Conservation (phyloP, 208 protist genomes). For the Entamoeba moshkovskii region DNA sequence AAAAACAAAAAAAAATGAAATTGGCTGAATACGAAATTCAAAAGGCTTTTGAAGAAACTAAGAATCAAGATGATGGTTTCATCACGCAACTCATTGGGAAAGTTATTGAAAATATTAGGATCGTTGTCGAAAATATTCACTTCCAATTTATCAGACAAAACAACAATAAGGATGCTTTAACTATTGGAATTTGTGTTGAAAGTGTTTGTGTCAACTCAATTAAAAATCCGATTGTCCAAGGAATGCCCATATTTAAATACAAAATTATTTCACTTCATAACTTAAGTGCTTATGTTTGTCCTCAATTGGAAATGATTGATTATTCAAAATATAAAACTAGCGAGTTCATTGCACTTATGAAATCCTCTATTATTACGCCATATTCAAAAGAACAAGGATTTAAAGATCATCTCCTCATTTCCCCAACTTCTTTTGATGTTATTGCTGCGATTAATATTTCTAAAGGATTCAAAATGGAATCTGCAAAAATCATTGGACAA, state of each 20-base stretch:
- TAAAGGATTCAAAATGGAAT: not conserved
- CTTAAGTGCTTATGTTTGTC: not conserved
- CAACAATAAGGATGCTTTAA: not conserved
- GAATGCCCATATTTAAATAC: not conserved
- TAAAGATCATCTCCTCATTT: not conserved
- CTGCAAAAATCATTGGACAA: not conserved
- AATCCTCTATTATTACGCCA: not conserved
- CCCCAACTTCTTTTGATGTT: not conserved
- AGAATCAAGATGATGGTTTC: not conserved
- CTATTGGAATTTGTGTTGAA: not conserved
- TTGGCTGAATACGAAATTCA: not conserved
- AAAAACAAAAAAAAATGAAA: not conserved
- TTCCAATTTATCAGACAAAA: not conserved
- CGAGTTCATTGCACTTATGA: not conserved
- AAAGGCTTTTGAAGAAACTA: not conserved
- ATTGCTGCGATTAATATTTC: not conserved
- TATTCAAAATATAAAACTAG: not conserved
- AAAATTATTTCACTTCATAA: not conserved
- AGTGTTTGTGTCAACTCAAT: not conserved
- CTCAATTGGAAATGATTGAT: not conserved
- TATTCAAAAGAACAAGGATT: not conserved
- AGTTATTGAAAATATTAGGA: not conserved
- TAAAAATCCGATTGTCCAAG: not conserved
- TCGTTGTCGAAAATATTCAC: not conserved
- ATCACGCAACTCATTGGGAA: not conserved